phyloP scores from a whole-genome alignment of 192 early-diverging fungal species.

The Backusella tarrabulga region DNA sequence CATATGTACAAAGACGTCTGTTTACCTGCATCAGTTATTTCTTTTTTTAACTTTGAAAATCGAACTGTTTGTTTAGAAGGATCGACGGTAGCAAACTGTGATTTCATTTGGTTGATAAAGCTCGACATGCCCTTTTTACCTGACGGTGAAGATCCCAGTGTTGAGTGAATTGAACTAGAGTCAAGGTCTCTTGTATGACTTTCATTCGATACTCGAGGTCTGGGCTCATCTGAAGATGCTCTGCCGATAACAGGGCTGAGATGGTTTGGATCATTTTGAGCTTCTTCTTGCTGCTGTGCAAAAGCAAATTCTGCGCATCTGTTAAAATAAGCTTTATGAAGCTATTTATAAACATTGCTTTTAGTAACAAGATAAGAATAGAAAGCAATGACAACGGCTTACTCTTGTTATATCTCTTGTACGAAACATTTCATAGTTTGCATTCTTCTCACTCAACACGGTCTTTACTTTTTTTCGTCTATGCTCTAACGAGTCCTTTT shows the following conservation, averaged over 20 bases:
- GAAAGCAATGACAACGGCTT: background rate
- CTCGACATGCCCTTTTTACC: constrained; percentile 23
- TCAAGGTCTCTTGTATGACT: constrained; percentile 1
- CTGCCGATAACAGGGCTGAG: background rate
- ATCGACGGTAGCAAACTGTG: constrained; percentile 19
- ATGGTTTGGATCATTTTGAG: background rate
- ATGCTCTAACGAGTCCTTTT: constrained; percentile 13
- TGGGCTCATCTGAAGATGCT: constrained; percentile 4
- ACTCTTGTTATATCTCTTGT: constrained; percentile 19
- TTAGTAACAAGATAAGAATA: background rate
- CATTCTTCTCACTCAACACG: constrained; percentile 12
- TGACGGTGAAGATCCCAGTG: background rate
- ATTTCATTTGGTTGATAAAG: constrained; percentile 28
- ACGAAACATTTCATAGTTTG: background rate
- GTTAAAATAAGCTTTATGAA: constrained; percentile 14
- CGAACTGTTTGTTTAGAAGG: constrained; percentile 24
- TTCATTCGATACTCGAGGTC: constrained; percentile 13
- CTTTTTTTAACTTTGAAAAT: constrained; percentile 29
- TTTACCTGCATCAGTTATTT: constrained; percentile 32
- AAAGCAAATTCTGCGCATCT: constrained; percentile 12
- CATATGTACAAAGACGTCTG: background rate
- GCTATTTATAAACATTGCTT: background rate
- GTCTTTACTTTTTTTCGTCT: constrained; percentile 12
- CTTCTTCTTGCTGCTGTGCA: background rate
- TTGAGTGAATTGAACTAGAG: background rate